Evolutionary conservation across 768 basidiomycete species (phyloP).

Genomic region (Suillus bovinus): DNA sequence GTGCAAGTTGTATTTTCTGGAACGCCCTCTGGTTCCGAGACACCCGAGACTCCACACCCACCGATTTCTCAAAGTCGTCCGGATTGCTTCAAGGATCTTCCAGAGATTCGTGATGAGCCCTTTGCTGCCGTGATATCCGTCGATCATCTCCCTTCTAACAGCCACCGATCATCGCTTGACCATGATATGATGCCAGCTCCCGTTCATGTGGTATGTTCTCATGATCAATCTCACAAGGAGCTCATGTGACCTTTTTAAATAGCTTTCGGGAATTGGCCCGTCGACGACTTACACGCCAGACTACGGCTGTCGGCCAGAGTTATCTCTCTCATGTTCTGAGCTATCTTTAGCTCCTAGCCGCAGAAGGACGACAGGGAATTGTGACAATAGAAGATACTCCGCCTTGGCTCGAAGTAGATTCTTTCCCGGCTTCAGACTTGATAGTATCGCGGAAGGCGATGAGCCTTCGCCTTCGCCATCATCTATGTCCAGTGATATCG

Average conservation of each 20-base stretch:
- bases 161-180: neutral
- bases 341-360: neutral
- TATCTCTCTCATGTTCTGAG: neutral
- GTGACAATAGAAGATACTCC: neutral
- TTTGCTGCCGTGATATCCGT: neutral
- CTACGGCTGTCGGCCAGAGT: neutral
- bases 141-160: neutral
- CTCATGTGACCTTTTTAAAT: neutral
- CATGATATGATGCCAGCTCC: neutral
- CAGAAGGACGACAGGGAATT: neutral
- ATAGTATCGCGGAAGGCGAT: conserved; percentile 4
- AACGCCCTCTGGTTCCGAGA: neutral
- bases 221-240: neutral
- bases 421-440: neutral
- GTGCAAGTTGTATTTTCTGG: conserved; percentile 4
- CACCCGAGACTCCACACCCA: neutral
- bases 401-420: neutral
- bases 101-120: conserved; percentile 1
- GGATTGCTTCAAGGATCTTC: conserved; percentile 5
- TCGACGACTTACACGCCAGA: neutral
- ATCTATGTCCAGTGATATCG: neutral
- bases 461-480: neutral
- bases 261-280: neutral
- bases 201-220: neutral
- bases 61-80: neutral